Percentiles rank a stretch among this genome's conserved stretches.
phyloP scores from a whole-genome alignment of 345 rosid genomes.

The Salix koriyanagi region DNA sequence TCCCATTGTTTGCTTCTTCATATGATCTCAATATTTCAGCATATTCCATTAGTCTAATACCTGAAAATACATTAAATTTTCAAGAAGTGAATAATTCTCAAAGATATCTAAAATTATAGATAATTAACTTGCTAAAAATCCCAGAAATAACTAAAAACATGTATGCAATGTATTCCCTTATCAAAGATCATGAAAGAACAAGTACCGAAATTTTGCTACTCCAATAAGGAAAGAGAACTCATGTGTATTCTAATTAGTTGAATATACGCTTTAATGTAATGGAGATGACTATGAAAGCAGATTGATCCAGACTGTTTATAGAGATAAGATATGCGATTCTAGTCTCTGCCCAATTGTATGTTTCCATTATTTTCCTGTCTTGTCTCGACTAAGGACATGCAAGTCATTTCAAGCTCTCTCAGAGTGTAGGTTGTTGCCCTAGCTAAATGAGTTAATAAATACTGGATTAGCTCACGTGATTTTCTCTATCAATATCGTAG shows the following conservation, averaged over 20 bases:
- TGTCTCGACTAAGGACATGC: not conserved
- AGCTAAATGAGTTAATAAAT: not conserved
- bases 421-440: not conserved
- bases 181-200: not conserved
- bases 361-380: not conserved
- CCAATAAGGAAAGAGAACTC: not conserved
- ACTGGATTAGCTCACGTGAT: not conserved
- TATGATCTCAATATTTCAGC: no score
- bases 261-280: not conserved
- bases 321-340: not conserved
- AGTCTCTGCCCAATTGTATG: not conserved
- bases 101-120: no score
- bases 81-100: no score
- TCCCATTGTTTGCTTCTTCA: no score
- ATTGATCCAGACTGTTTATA: not conserved
- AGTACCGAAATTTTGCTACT: not conserved
- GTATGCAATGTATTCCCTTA: no score
- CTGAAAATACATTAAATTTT: no score
- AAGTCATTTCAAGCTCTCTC: not conserved
- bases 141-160: no score
- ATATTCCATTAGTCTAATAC: no score
- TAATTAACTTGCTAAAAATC: no score
- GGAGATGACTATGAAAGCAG: conserved; percentile 25
- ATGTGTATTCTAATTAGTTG: not conserved
- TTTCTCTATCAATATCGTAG: not conserved